These are phyloP conservation scores for Balamuthia mandrillaris DNA, from an alignment of 208 protist genomes.

Conservation along the genomic window DNA sequence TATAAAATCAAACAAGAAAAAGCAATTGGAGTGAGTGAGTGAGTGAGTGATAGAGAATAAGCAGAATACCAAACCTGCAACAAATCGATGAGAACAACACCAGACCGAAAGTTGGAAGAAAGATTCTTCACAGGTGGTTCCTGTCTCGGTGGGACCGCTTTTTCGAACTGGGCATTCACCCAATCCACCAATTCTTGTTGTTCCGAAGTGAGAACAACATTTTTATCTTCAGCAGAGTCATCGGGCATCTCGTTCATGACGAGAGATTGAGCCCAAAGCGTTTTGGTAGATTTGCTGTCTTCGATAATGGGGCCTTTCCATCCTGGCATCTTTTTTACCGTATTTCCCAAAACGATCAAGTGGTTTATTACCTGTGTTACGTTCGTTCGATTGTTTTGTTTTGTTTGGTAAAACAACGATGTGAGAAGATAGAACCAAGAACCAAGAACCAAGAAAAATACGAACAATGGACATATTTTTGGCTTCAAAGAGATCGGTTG, in stretches of 20 bases:
- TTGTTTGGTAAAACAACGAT: background rate
- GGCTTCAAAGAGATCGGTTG: conserved; percentile 20
- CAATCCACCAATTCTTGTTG: conserved; percentile 29
- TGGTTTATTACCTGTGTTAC: conserved; percentile 1
- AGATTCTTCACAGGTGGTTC: conserved; percentile 27
- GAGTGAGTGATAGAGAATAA: no score
- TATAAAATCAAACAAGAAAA: background rate
- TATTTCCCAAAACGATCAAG: conserved; percentile 17
- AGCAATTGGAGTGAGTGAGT: background rate
- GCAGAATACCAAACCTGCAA: background rate
- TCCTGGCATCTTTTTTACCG: background rate
- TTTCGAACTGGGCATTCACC: background rate
- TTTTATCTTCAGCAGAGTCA: background rate
- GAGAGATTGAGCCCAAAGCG: conserved; percentile 11
- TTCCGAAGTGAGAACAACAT: background rate
- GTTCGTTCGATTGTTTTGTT: no score
- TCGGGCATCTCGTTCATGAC: conserved; percentile 30
- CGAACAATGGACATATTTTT: conserved; percentile 27
- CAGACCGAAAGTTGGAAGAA: background rate
- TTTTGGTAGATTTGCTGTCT: conserved; percentile 22
- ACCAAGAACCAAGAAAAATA: background rate
- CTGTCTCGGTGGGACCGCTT: background rate
- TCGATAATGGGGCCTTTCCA: background rate
- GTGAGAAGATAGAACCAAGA: background rate
- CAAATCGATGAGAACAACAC: background rate